These are phyloP conservation scores for Thermothielavioides terrestris DNA, from an alignment of 495 filamentous ascomycete genomes.

Conservation along the genomic window DNA sequence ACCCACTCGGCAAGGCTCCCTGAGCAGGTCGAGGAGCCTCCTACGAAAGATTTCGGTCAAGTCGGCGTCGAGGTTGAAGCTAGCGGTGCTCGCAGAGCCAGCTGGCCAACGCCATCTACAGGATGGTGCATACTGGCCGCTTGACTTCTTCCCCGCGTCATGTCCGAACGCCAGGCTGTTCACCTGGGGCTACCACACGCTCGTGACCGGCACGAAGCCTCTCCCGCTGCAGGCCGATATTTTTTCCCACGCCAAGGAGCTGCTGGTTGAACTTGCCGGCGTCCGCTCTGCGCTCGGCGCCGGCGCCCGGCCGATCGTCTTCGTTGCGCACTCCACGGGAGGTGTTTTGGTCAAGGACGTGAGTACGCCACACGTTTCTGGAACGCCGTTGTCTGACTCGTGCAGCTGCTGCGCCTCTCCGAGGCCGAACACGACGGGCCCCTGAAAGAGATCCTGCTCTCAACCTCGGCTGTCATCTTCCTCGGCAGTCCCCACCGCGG, in stretches of 20 bases:
- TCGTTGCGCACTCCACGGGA: slow-evolving; percentile 30
- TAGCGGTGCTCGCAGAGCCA: slow-evolving; percentile 5
- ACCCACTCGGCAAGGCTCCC: slow-evolving; percentile 4
- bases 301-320: slow-evolving; percentile 21
- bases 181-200: slow-evolving; percentile 32
- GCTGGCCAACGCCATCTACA: slow-evolving; percentile 5
- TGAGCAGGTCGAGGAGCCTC: neutral
- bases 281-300: slow-evolving; percentile 10
- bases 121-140: slow-evolving; percentile 33
- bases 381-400: slow-evolving; percentile 1
- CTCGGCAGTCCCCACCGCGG: slow-evolving; percentile 29
- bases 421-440: slow-evolving; percentile 22
- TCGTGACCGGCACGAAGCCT: slow-evolving; percentile 21
- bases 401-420: slow-evolving; percentile 25
- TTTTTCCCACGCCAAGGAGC: slow-evolving; percentile 26
- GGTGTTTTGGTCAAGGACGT: slow-evolving; percentile 36
- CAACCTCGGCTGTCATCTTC: slow-evolving; percentile 26
- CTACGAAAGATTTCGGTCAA: slow-evolving; percentile 19
- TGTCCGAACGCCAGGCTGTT: slow-evolving; percentile 28
- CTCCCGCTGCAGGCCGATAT: slow-evolving; percentile 24
- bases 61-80: slow-evolving; percentile 15
- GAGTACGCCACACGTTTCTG: neutral
- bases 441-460: slow-evolving; percentile 22
- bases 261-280: slow-evolving; percentile 22
- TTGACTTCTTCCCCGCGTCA: slow-evolving; percentile 26